A percentile compares a stretch with the other conserved stretches of the same genome.
These are phyloP conservation scores for Glonium stellatum DNA, from an alignment of 495 filamentous ascomycete species.

Conservation along the genomic window DNA sequence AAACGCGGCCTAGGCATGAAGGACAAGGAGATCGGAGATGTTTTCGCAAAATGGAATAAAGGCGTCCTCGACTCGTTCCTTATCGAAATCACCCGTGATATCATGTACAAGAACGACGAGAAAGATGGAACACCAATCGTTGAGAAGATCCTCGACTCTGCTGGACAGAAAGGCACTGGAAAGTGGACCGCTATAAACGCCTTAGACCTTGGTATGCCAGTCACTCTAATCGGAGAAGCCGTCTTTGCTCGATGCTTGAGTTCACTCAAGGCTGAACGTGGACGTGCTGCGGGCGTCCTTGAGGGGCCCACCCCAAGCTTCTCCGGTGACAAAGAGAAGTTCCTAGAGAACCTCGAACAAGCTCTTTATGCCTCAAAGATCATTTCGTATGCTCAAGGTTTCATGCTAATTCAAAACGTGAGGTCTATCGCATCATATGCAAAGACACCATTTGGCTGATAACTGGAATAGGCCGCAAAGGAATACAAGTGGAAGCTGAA, in stretches of 20 bases:
- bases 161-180: constrained; percentile 98
- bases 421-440: constrained; percentile 30
- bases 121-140: constrained; percentile 76
- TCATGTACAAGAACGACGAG: constrained; percentile 94
- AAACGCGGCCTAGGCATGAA: constrained; percentile 85
- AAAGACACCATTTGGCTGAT: constrained; percentile 1
- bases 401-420: constrained; percentile 99
- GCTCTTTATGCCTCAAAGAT: constrained; percentile 99
- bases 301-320: constrained; percentile 70
- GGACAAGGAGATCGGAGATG: constrained; percentile 89
- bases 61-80: constrained; percentile 98
- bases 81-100: constrained; percentile 96
- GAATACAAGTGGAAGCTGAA: constrained; percentile 98
- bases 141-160: constrained; percentile 98
- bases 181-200: constrained; percentile 99
- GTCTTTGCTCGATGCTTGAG: constrained; percentile 93
- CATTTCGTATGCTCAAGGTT: constrained; percentile 98
- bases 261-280: constrained; percentile 89
- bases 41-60: constrained; percentile 94
- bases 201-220: constrained; percentile 96
- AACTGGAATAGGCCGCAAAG: constrained; percentile 64
- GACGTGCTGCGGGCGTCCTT: constrained; percentile 70
- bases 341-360: constrained; percentile 96
- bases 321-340: constrained; percentile 80
- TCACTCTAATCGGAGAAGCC: constrained; percentile 94